phyloP scores from a whole-genome alignment of 768 basidiomycete species.

The Lentinula sp. region DNA sequence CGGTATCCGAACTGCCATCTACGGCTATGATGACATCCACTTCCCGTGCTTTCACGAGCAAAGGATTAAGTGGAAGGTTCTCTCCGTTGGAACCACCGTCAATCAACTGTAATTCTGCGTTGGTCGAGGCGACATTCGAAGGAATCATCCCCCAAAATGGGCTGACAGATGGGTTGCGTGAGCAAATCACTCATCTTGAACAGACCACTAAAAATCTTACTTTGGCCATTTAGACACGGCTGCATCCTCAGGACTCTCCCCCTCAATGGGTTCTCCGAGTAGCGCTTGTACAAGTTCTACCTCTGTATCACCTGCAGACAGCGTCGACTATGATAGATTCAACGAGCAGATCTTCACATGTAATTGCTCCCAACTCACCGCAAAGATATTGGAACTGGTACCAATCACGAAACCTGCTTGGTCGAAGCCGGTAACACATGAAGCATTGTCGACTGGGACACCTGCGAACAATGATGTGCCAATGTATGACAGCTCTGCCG shows the following conservation, averaged over 20 bases:
- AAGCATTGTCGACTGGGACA: constrained; percentile 40
- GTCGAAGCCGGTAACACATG: constrained; percentile 73
- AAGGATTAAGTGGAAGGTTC: constrained; percentile 64
- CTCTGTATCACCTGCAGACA: constrained; percentile 30
- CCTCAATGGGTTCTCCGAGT: constrained; percentile 36
- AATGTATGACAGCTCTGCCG: constrained; percentile 52
- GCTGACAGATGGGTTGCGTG: constrained; percentile 16
- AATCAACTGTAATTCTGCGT: constrained; percentile 54
- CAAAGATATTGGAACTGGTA: constrained; percentile 65
- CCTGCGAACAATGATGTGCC: constrained; percentile 65
- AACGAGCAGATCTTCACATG: neutral
- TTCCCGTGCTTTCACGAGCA: constrained; percentile 61
- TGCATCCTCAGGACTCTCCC: constrained; percentile 48
- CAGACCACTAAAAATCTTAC: constrained; percentile 15
- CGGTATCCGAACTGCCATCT: constrained; percentile 58
- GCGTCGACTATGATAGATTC: constrained; percentile 22
- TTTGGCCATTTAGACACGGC: constrained; percentile 67
- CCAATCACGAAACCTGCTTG: constrained; percentile 73
- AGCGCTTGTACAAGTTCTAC: constrained; percentile 33
- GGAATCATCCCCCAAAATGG: constrained; percentile 47
- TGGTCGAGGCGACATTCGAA: constrained; percentile 41
- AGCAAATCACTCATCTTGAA: neutral
- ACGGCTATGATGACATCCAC: constrained; percentile 75
- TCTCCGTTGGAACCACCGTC: constrained; percentile 69
- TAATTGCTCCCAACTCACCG: constrained; percentile 26